These are phyloP conservation scores for Hevea brasiliensis DNA, from an alignment of 345 rosid species.

Conservation along the genomic window DNA sequence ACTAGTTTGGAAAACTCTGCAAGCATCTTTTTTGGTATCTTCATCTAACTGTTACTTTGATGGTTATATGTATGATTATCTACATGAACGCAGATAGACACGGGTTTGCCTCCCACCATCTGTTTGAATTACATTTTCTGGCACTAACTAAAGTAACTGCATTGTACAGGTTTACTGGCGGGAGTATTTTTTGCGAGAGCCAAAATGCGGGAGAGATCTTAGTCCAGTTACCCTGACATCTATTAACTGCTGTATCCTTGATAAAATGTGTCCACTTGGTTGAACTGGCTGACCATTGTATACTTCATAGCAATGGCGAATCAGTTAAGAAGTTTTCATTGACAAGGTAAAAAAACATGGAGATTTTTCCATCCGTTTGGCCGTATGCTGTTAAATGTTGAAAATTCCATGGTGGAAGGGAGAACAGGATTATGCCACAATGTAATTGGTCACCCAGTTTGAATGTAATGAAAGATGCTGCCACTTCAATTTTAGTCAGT, in stretches of 20 bases:
- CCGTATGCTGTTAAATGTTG: not conserved
- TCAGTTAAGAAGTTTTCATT: not conserved
- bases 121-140: not conserved
- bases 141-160: conserved; percentile 14
- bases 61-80: too few relatives aligned
- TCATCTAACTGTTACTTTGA: not conserved
- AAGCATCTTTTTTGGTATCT: conserved; percentile 86
- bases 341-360: not conserved
- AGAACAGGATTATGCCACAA: not conserved
- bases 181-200: conserved; percentile 93
- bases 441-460: not conserved
- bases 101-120: too few relatives aligned
- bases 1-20: conserved; percentile 92
- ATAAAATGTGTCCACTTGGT: not conserved
- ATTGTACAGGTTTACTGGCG: conserved; percentile 70
- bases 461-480: conserved; percentile 13
- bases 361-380: not conserved
- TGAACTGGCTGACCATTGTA: not conserved
- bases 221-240: conserved; percentile 8
- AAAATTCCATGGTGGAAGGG: not conserved
- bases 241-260: not conserved
- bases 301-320: not conserved
- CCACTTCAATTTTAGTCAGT: not conserved
- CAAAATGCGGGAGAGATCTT: conserved; percentile 72
- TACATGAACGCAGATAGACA: too few relatives aligned